These are phyloP conservation scores for Massariosphaeria phaeospora DNA, from an alignment of 495 filamentous ascomycete species.

Conservation along the genomic window DNA sequence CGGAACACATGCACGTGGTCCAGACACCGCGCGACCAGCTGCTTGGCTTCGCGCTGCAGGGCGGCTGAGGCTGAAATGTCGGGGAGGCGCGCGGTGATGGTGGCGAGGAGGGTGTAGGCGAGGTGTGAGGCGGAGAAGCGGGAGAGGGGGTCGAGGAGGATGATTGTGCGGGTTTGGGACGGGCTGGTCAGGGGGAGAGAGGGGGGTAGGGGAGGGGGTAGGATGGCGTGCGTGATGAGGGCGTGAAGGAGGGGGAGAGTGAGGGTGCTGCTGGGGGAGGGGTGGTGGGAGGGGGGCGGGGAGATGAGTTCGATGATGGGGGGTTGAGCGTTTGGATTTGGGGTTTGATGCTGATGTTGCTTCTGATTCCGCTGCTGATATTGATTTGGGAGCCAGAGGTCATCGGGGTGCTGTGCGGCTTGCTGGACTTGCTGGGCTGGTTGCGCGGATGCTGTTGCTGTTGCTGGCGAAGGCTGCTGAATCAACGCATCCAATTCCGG, in stretches of 20 bases:
- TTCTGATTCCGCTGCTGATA: neutral
- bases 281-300: constrained; percentile 29
- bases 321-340: constrained; percentile 34
- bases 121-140: constrained; percentile 62
- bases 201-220: constrained; percentile 44
- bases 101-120: constrained; percentile 28
- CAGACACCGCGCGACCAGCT: constrained; percentile 12
- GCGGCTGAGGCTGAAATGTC: neutral
- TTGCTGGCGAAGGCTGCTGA: neutral
- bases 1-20: constrained; percentile 52
- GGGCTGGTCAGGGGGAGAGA: constrained; percentile 24
- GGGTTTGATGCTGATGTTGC: constrained; percentile 6
- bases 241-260: constrained; percentile 71
- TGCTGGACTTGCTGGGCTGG: neutral
- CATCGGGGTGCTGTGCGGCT: neutral
- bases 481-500: constrained; percentile 49
- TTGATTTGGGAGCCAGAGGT: constrained; percentile 4
- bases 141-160: constrained; percentile 65
- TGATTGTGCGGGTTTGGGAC: constrained; percentile 56
- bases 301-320: constrained; percentile 57
- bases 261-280: no score
- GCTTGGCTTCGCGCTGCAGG: constrained; percentile 1
- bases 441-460: neutral
- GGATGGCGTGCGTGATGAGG: constrained; percentile 53
- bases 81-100: neutral